A percentile compares a stretch with the other conserved stretches of the same genome.
Evolutionary conservation across 148 eudicot species (phyloP).

Genomic region (Chenopodium suecicum): DNA sequence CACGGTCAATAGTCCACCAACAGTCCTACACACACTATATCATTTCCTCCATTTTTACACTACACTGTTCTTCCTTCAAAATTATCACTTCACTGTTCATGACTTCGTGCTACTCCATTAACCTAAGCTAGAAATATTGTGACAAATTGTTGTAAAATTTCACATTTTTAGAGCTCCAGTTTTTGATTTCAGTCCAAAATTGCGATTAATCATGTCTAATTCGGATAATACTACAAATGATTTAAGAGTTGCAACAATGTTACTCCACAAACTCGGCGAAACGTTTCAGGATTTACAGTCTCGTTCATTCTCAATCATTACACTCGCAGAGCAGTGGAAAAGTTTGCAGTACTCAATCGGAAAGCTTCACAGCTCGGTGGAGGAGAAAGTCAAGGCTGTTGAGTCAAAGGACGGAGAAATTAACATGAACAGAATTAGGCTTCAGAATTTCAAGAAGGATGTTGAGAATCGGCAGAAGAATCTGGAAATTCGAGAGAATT

Average conservation of each 20-base stretch:
- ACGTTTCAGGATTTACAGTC: constrained; percentile 15
- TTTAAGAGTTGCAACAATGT: not conserved
- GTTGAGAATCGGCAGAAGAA: not conserved
- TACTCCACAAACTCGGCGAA: constrained; percentile 10
- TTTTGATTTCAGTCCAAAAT: not conserved
- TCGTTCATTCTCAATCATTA: not conserved
- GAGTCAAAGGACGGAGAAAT: not conserved
- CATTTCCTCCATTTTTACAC: too few relatives aligned
- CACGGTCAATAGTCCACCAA: too few relatives aligned
- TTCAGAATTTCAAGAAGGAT: not conserved
- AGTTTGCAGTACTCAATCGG: not conserved
- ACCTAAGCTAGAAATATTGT: too few relatives aligned
- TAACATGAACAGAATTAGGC: not conserved
- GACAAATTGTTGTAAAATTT: too few relatives aligned
- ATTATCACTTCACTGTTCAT: too few relatives aligned
- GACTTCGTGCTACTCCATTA: too few relatives aligned
- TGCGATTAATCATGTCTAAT: not conserved
- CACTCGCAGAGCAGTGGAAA: not conserved
- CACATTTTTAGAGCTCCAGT: too few relatives aligned
- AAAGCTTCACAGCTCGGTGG: not conserved
- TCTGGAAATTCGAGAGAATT: constrained; percentile 6
- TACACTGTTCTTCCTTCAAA: too few relatives aligned
- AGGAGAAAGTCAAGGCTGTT: not conserved
- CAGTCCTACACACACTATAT: too few relatives aligned
- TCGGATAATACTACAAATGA: constrained; percentile 8